These are phyloP conservation scores for Boletus pseudo-olivaceus DNA, from an alignment of 768 basidiomycete genomes.

Conservation along the genomic window DNA sequence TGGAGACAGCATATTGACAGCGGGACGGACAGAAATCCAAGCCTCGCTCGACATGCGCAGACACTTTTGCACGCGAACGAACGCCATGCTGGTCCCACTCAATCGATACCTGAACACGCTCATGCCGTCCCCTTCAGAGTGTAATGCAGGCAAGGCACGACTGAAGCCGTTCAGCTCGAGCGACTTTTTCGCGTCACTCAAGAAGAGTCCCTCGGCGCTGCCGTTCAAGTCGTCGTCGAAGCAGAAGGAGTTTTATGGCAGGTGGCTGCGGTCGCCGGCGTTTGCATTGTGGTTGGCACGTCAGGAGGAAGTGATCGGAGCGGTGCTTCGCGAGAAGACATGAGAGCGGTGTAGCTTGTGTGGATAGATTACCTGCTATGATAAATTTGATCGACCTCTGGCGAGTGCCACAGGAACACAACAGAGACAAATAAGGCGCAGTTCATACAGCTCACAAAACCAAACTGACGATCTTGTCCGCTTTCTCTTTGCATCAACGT, in stretches of 20 bases:
- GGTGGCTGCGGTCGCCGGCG: slow-evolving; percentile 69
- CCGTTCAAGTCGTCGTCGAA: slow-evolving; percentile 70
- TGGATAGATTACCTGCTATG: not conserved
- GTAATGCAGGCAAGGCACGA: slow-evolving; percentile 30
- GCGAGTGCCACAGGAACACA: slow-evolving; percentile 22
- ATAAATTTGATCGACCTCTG: not conserved
- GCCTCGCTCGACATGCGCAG: slow-evolving; percentile 66
- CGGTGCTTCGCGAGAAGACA: slow-evolving; percentile 39
- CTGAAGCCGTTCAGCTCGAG: slow-evolving; percentile 68
- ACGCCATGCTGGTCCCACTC: slow-evolving; percentile 81
- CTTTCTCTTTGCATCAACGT: slow-evolving; percentile 14
- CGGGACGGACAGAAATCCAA: slow-evolving; percentile 45
- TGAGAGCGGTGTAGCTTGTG: not conserved
- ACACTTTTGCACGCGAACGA: slow-evolving; percentile 84
- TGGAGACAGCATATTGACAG: not conserved
- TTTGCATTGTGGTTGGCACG: slow-evolving; percentile 79
- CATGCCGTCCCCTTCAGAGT: slow-evolving; percentile 65
- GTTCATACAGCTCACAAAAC: slow-evolving; percentile 15
- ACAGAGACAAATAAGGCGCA: slow-evolving; percentile 24
- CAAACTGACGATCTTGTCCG: slow-evolving; percentile 3
- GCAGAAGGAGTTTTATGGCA: slow-evolving; percentile 71
- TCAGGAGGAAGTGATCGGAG: slow-evolving; percentile 69
- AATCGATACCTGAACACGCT: slow-evolving; percentile 88
- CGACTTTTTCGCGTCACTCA: slow-evolving; percentile 71
- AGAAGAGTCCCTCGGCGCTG: slow-evolving; percentile 62